phyloP scores from a whole-genome alignment of 257 asterid genomes.

The Eucommia ulmoides region DNA sequence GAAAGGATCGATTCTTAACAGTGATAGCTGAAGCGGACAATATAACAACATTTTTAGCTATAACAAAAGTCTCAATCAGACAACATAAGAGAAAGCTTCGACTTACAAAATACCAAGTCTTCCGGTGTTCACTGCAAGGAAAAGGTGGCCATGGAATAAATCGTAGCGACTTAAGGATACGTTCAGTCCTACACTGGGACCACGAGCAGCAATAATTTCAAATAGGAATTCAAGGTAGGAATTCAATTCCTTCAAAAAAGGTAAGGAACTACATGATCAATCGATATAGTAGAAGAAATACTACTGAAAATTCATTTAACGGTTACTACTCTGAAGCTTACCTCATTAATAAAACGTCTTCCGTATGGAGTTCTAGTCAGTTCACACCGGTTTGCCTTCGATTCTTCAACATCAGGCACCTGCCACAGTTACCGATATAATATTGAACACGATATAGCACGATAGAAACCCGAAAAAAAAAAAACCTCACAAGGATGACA shows the following conservation, averaged over 20 bases:
- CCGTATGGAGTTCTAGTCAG: constrained; percentile 79
- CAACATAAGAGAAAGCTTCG: neutral
- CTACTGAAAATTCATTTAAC: neutral
- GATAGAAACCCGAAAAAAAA: no score
- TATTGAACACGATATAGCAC: no score
- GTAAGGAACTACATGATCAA: constrained; percentile 12
- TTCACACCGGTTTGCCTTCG: constrained; percentile 51
- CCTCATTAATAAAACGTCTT: constrained; percentile 55
- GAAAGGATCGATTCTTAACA: neutral
- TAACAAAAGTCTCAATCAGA: neutral
- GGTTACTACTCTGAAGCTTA: constrained; percentile 6
- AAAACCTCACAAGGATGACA: constrained; percentile 29
- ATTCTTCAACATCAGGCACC: constrained; percentile 92
- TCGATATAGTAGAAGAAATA: constrained; percentile 1
- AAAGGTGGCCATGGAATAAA: constrained; percentile 88
- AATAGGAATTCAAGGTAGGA: constrained; percentile 58
- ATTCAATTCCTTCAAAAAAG: constrained; percentile 62
- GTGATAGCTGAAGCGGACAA: no score
- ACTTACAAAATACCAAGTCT: constrained; percentile 97
- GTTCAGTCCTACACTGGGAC: constrained; percentile 71
- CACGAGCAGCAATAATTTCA: constrained; percentile 53
- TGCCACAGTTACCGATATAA: no score
- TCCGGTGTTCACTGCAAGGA: constrained; percentile 59
- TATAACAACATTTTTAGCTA: neutral
- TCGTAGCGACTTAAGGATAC: constrained; percentile 76